Percentiles rank a stretch among this genome's conserved stretches.
Evolutionary conservation across 352 stramenopile genomes (phyloP).

Genomic region (Pythium volutum): DNA sequence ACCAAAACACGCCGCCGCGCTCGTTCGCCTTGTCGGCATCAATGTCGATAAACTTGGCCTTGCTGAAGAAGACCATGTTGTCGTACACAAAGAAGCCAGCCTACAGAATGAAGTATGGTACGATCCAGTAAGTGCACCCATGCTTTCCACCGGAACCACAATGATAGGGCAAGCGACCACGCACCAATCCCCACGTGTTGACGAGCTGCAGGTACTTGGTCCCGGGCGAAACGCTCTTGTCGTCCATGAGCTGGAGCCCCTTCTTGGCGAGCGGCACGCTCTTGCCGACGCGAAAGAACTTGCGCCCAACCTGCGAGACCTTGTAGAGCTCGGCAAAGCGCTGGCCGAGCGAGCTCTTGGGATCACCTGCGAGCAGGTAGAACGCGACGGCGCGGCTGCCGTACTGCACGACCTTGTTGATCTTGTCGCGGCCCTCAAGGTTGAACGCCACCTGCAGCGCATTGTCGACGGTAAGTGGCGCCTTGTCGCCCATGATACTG

Average conservation of each 20-base stretch:
- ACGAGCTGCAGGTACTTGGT: conserved; percentile 69
- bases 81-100: conserved; percentile 86
- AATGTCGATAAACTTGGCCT: conserved; percentile 66
- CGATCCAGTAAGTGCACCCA: too few relatives aligned
- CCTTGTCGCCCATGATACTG: conserved; percentile 43
- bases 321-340: conserved; percentile 78
- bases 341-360: conserved; percentile 78
- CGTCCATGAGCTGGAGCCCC: conserved; percentile 42
- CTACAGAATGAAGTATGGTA: conserved; percentile 15
- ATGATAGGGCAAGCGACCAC: too few relatives aligned
- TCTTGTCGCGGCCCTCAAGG: conserved; percentile 83
- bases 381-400: conserved; percentile 75
- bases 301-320: conserved; percentile 75
- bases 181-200: conserved; percentile 74
- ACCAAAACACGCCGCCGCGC: conserved; percentile 79
- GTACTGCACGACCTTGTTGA: conserved; percentile 90
- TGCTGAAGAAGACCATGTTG: conserved; percentile 84
- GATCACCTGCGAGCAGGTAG: conserved; percentile 73
- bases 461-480: conserved; percentile 56
- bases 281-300: conserved; percentile 85
- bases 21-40: conserved; percentile 60
- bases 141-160: too few relatives aligned
- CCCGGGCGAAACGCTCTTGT: conserved; percentile 50
- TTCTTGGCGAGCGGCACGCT: conserved; percentile 83
- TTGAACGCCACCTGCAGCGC: conserved; percentile 67